Conservation (phyloP, 148 eudicot genomes). For the Vaccinium vitisidaea region DNA sequence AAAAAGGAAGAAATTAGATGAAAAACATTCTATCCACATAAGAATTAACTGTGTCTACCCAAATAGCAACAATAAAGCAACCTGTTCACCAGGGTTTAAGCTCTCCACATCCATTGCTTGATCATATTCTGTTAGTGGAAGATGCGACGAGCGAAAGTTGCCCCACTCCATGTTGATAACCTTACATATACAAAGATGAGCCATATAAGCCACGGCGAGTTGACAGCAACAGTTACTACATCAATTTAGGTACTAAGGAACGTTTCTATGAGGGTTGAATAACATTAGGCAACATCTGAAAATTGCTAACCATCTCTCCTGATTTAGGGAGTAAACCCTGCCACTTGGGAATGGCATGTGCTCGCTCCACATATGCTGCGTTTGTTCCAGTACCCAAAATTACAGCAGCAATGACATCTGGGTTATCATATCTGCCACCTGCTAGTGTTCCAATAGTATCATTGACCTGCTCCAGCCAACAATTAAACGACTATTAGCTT, state of each 20-base stretch:
- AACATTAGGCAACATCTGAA: background rate
- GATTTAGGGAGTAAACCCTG: slow-evolving; percentile 75
- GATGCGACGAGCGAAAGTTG: slow-evolving; percentile 80
- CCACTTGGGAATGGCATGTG: slow-evolving; percentile 91
- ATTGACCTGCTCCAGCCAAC: slow-evolving; percentile 62
- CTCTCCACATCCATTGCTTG: slow-evolving; percentile 65
- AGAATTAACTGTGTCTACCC: background rate
- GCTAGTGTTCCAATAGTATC: slow-evolving; percentile 97
- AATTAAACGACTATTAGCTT: background rate
- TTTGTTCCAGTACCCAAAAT: slow-evolving; percentile 98
- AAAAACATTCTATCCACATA: background rate
- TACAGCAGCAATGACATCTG: slow-evolving; percentile 82
- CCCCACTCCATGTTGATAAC: slow-evolving; percentile 98
- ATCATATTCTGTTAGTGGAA: slow-evolving; percentile 84
- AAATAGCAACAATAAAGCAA: slow-evolving; percentile 18
- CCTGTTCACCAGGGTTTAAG: slow-evolving; percentile 92
- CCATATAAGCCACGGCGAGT: background rate
- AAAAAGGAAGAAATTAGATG: background rate
- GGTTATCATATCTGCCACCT: slow-evolving; percentile 64
- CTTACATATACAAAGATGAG: slow-evolving; percentile 30
- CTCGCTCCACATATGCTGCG: slow-evolving; percentile 96
- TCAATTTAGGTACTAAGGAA: background rate
- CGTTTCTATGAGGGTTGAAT: background rate
- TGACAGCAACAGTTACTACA: background rate
- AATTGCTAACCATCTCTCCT: slow-evolving; percentile 76